A percentile compares a stretch with the other conserved stretches of the same genome.
phyloP scores from a whole-genome alignment of 352 stramenopile species.

The Phytophthora citrophthora region DNA sequence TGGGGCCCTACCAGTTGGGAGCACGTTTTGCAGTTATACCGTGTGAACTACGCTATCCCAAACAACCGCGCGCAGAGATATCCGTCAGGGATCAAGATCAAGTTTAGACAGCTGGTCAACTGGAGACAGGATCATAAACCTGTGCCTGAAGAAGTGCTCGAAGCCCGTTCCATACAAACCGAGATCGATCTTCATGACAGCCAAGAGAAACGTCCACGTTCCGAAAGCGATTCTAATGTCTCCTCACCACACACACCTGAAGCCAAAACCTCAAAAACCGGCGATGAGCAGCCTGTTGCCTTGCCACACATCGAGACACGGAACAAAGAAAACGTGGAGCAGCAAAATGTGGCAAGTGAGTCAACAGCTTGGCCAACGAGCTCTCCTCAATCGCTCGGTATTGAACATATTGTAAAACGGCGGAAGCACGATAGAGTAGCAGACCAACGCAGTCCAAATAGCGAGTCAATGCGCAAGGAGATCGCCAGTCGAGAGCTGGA shows the following conservation, averaged over 20 bases:
- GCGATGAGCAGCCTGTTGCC: conserved; percentile 8
- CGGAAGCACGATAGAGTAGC: conserved; percentile 8
- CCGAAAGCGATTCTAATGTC: conserved; percentile 15
- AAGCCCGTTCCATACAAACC: conserved; percentile 38
- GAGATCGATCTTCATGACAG: conserved; percentile 24
- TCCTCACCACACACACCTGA: conserved; percentile 14
- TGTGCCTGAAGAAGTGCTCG: conserved; percentile 23
- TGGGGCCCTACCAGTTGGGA: conserved; percentile 33
- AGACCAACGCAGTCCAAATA: background rate
- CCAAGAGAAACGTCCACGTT: conserved; percentile 16
- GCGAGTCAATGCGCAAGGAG: conserved; percentile 25
- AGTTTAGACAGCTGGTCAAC: conserved; percentile 48
- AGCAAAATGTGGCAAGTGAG: conserved; percentile 16
- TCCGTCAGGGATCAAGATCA: conserved; percentile 36
- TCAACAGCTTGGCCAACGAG: conserved; percentile 2
- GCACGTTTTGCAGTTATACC: conserved; percentile 40
- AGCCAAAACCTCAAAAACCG: background rate
- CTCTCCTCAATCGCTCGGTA: conserved; percentile 5
- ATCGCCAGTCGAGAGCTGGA: conserved; percentile 40
- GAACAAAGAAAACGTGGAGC: conserved; percentile 20
- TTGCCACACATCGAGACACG: conserved; percentile 9
- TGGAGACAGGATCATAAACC: conserved; percentile 23
- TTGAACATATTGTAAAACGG: conserved; percentile 20
- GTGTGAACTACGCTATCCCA: conserved; percentile 26
- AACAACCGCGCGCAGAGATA: conserved; percentile 35